These are phyloP conservation scores for Aspergillus baeticus DNA, from an alignment of 495 filamentous ascomycete species.

Conservation along the genomic window DNA sequence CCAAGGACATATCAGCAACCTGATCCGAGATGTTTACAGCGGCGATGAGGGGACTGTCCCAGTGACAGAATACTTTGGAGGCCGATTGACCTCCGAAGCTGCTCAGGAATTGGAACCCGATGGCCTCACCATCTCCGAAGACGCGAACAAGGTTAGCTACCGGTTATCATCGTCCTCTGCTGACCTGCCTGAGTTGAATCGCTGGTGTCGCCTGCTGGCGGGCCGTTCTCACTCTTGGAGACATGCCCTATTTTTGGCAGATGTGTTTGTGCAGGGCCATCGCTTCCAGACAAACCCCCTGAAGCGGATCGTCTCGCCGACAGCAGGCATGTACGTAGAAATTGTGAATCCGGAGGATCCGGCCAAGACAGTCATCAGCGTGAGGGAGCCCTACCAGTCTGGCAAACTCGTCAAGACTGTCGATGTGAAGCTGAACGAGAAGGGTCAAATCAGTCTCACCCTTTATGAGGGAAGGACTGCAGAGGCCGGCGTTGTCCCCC, in stretches of 20 bases:
- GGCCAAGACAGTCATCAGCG: conserved; percentile 72
- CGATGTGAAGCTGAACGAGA: conserved; percentile 70
- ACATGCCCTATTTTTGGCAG: conserved; percentile 94
- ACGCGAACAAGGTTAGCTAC: conserved; percentile 74
- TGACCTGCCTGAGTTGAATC: conserved; percentile 70
- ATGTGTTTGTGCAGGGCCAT: conserved; percentile 91
- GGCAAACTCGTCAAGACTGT: conserved; percentile 78
- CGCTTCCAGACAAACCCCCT: conserved; percentile 97
- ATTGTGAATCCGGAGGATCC: conserved; percentile 76
- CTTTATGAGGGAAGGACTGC: conserved; percentile 89
- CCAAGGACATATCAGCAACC: conserved; percentile 72
- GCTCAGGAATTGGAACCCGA: conserved; percentile 67
- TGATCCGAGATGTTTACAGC: conserved; percentile 78
- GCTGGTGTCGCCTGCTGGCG: conserved; percentile 88
- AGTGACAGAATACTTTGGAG: conserved; percentile 91
- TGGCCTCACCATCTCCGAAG: conserved; percentile 73
- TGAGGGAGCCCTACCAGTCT: conserved; percentile 64
- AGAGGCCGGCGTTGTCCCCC: conserved; percentile 69
- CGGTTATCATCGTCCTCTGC: conserved; percentile 68
- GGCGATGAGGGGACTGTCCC: conserved; percentile 74
- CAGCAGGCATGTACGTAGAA: conserved; percentile 83
- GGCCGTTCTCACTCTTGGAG: conserved; percentile 84
- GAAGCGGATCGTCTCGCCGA: conserved; percentile 83
- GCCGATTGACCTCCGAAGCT: conserved; percentile 61
- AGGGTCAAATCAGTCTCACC: conserved; percentile 78